Base-by-base conservation (phyloP, 768 basidiomycete species). In the Chalciporus sphaerocephalus region DNA sequence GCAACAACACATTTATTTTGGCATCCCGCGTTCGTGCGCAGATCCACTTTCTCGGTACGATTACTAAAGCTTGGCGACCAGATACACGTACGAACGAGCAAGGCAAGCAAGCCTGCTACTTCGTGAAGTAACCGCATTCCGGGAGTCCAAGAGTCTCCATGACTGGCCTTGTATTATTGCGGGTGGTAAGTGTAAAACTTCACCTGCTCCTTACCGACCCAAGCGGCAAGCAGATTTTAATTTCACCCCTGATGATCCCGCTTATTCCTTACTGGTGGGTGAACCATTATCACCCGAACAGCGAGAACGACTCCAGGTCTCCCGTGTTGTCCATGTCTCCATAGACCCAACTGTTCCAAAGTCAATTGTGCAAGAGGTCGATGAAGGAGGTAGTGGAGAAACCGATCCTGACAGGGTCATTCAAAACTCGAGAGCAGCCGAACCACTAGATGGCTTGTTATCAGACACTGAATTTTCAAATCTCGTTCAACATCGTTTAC, bases 1-100 rank as follows among this genome's bases (percentile, higher is more conserved):
- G 90, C 81, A 3, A 96, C 94, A 1, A 93, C 93, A 0, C 94
- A 97, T 69, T 70, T 95, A 18, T 97, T 96, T 65, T 97, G 94
- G 94, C 92, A 95, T 66, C 92, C 92, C 5, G 78, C 75, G 83
- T 92, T 66, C 47, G 78, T 69, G 22, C 17, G 27, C 23, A 32
- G 3, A 42, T 27, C 7, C 22, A 8, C 7, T 28, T 44, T n/a
- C 20, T 34, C 17, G 10, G 42, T 17, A 24, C 7, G 20, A n/a
- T 22, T 6, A 10, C 39, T 56, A 21, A 56, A n/a, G 13, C 23
- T 39, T 38, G 12, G 2, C 27, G 18, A 38, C 21, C 28, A 55
- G 51, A 42, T 56, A 87, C 60, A 77, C 78, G 0, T 97, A 96
- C 59, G 94, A 98, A 66, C 78, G 92, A 49, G 71, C 80, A 38